phyloP scores from a whole-genome alignment of 2,329 filamentous ascomycete genomes.

The Aureobasidium zeae region DNA sequence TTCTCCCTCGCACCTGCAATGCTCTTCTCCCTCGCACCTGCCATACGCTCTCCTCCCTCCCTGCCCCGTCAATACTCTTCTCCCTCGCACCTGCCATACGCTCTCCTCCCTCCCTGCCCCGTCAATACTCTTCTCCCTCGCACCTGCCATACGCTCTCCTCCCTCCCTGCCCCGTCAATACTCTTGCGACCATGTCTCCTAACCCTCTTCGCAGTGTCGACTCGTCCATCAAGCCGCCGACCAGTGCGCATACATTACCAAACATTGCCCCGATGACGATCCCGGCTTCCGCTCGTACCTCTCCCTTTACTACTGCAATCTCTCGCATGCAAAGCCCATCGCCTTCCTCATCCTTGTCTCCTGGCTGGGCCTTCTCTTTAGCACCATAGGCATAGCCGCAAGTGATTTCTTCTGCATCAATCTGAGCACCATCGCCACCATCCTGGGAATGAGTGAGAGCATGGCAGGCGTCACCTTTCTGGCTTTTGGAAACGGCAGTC shows the following conservation, averaged over 20 bases:
- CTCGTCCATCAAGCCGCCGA: slow-evolving; percentile 63
- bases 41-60: too few species aligned
- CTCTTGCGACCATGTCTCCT: neutral
- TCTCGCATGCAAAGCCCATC: slow-evolving; percentile 58
- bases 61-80: too few species aligned
- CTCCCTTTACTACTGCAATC: slow-evolving; percentile 77
- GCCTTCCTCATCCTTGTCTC: slow-evolving; percentile 69
- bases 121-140: too few species aligned
- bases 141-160: too few species aligned
- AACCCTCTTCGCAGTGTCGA: slow-evolving; percentile 50
- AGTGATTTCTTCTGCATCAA: slow-evolving; percentile 99
- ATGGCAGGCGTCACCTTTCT: slow-evolving; percentile 93
- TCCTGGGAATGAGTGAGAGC: slow-evolving; percentile 90
- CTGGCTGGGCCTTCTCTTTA: slow-evolving; percentile 87
- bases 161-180: neutral
- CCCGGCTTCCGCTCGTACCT: slow-evolving; percentile 85
- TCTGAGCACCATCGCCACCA: slow-evolving; percentile 78
- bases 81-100: too few species aligned
- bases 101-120: too few species aligned
- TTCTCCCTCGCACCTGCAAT: too few species aligned
- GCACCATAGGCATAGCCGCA: slow-evolving; percentile 92
- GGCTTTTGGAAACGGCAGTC: slow-evolving; percentile 94
- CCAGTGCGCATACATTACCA: slow-evolving; percentile 76
- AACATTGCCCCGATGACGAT: slow-evolving; percentile 80
- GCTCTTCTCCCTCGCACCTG: too few species aligned